These are phyloP conservation scores for Dactylonectria macrodidyma DNA, from an alignment of 2,329 filamentous ascomycete species.

Conservation along the genomic window DNA sequence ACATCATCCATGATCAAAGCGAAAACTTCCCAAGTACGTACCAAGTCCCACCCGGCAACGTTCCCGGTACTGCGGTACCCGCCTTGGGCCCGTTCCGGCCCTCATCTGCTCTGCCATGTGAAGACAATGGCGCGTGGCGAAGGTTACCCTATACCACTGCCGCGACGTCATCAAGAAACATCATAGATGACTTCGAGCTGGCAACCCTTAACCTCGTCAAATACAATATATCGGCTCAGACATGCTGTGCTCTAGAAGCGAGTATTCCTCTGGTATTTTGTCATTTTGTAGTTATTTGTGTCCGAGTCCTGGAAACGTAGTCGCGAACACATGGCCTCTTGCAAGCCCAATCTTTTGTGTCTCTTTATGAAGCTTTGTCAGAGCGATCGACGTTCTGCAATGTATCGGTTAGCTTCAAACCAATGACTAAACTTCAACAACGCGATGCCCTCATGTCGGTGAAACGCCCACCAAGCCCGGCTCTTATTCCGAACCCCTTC, in stretches of 20 bases:
- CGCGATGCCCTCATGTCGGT: conserved; percentile 25
- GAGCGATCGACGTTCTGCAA: too few relatives aligned
- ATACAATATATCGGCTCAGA: too few relatives aligned
- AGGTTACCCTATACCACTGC: not conserved
- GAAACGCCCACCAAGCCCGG: conserved; percentile 52
- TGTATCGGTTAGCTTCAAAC: not conserved
- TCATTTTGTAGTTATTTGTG: too few relatives aligned
- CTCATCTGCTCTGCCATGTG: not conserved
- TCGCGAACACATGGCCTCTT: too few relatives aligned
- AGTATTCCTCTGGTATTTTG: too few relatives aligned
- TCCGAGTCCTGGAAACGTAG: too few relatives aligned
- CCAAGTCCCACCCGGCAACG: not conserved
- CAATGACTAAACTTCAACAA: conserved; percentile 6
- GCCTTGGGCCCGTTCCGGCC: not conserved
- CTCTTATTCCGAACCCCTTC: conserved; percentile 61
- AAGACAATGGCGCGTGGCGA: not conserved
- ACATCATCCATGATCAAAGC: too few relatives aligned
- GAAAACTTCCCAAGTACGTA: not conserved
- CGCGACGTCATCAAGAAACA: not conserved
- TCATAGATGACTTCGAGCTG: not conserved
- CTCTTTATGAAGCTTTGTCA: too few relatives aligned
- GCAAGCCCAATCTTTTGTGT: too few relatives aligned
- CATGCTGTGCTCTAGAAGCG: too few relatives aligned
- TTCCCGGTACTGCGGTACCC: not conserved
- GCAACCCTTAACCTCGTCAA: too few relatives aligned